Evolutionary conservation across 2,329 filamentous ascomycete species (phyloP), one percentile per base, ranked within the genome.

Genomic region (Endothia cerciana): DNA sequence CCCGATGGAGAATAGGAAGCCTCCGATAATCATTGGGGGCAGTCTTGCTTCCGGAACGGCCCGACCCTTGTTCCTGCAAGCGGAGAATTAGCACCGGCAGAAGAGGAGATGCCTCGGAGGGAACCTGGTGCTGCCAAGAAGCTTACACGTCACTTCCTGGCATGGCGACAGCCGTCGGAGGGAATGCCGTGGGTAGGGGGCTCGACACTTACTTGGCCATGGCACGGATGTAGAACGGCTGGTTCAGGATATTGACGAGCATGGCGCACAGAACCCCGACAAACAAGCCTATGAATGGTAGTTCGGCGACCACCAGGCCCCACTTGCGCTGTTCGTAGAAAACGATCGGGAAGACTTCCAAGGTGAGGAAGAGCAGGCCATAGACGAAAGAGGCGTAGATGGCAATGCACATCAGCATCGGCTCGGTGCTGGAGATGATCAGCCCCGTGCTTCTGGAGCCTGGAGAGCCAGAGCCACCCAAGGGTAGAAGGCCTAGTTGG

Each of bases 341-440:
- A 15, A 80, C 79, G 60, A 84, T 81, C 0, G 81, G 81, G 59
- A 82, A 83, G 1, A 81, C 76, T 61, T 82, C 78, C 0, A 84
- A 75, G 0, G 77, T 78, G 56, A 83, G 74, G 69, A 82, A 84
- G 22, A 83, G 74, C 3, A 84, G 71, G 3, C 75, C 76, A 65
- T 82, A 84, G 30, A 81, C 77, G 66, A 82, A 82, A 0, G 79
- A 77, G 6, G 78, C 78, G 63, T 81, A 82, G 17, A 81, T 70
- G 2, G 80, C 77, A 38, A 83, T 79, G 45, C 75, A 77, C 1
- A 78, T 75, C 13, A 83, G 77, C 71, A 83, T 83, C 0, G 82
- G 81, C 66, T 84, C 80, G 1, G 78, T 81, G 17, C 45, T 49
- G 25, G 22, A 15, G 4, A 49, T n/a, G 1, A 11, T 49, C 2